These are phyloP conservation scores for Lenwebbia sp. DNA, from an alignment of 345 rosid genomes.

Conservation along the genomic window DNA sequence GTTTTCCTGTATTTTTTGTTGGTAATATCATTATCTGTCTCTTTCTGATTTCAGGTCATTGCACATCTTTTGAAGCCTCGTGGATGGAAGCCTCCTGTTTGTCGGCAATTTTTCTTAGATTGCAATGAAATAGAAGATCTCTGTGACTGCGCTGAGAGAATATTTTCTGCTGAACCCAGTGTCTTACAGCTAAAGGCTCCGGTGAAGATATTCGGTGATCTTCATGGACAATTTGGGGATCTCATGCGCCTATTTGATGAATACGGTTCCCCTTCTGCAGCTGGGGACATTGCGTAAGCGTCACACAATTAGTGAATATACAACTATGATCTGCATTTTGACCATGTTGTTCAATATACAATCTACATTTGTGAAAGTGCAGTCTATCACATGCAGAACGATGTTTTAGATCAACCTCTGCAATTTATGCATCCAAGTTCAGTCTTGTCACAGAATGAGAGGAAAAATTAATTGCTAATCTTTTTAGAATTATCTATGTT, in stretches of 20 bases:
- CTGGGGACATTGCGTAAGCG: constrained; percentile 98
- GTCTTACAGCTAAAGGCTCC: constrained; percentile 89
- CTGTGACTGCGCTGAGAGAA: constrained; percentile 79
- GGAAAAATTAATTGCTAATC: not conserved
- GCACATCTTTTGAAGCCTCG: constrained; percentile 91
- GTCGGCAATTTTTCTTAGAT: constrained; percentile 88
- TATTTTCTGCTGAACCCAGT: constrained; percentile 78
- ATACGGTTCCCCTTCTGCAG: constrained; percentile 96
- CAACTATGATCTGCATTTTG: not conserved
- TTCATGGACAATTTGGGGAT: constrained; percentile 99
- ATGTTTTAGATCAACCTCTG: not conserved
- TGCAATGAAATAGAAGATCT: constrained; percentile 96
- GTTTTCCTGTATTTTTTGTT: not conserved
- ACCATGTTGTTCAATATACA: not conserved
- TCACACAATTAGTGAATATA: not conserved
- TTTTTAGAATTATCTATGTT: not conserved
- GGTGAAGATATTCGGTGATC: constrained; percentile 91
- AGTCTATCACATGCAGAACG: not conserved
- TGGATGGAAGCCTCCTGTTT: constrained; percentile 97
- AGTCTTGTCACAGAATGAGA: not conserved
- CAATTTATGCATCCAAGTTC: not conserved
- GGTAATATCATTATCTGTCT: not conserved
- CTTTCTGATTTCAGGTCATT: constrained; percentile 39
- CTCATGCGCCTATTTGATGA: constrained; percentile 99
- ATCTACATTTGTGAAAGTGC: not conserved